Evolutionary conservation across 768 basidiomycete genomes (phyloP), one percentile per base, ranked within the genome.

Genomic region (Leccinum fibrillosum): DNA sequence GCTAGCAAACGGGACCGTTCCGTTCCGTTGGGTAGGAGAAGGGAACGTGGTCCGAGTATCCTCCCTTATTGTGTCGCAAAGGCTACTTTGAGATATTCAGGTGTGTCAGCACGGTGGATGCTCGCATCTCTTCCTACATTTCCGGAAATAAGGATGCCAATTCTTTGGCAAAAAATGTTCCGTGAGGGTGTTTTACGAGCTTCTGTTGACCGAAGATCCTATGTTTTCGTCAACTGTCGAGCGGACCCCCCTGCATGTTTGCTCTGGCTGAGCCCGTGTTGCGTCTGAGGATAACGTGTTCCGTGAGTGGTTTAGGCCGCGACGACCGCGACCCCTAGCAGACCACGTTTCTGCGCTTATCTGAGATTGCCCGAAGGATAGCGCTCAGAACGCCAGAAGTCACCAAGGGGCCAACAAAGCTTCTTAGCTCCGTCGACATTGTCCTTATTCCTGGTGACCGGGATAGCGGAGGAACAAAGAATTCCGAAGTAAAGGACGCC

Each of bases 121-220:
- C 54, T 26, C 10, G 15, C 23, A 54, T 48, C 39, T 19, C 44
- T 17, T 34, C 30, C 30, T 49, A 39, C 59, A 21, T 17, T 62
- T 68, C 50, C 52, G 66, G 68, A 53, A 66, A 62, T 66, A 55
- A 49, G 51, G n/a, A 32, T 56, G 11, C 67, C 28, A 35, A 49
- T 56, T 55, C 19, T 52, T 55, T n/a, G 34, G 32, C 30, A 21
- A 54, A 59, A 42, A 57, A 66, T 56, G 49, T 51, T 21, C 32
- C 52, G 47, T 57, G 48, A 55, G 49, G 52, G 35, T 42, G 51
- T 39, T 9, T 66, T 58, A 56, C 57, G 68, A 62, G 50, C 34
- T 30, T 44, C 45, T 42, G 51, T 47, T 42, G 37, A 48, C 52
- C 52, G 58, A 56, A 58, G 53, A 62, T 59, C 57, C 49, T 54